Base-by-base conservation (phyloP, 2,329 filamentous ascomycete genomes). In the Cercospora zeae-maydis region DNA sequence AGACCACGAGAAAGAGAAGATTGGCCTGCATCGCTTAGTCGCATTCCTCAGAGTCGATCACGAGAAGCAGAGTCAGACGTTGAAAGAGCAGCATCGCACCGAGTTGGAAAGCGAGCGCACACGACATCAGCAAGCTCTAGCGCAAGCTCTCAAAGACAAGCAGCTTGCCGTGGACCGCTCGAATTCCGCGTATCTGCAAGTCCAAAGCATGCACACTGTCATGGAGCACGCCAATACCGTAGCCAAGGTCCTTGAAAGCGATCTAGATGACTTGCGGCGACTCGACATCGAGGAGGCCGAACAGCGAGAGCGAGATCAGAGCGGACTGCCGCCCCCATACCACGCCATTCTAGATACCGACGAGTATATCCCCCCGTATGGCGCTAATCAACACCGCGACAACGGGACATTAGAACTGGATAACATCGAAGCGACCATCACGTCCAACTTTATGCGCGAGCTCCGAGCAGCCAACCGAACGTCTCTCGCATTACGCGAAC, bases 321-420 rank as follows among this genome's bases (percentile, higher is more conserved):
- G 14, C 51, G 58, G 45, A 24, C 61, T 71, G n/a, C 71, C 71
- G n/a, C 71, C 70, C 3, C 65, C 69, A 2, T 73, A 73, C 39
- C 69, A 69, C 10, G 63, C 64, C 16, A 64, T 73, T 5, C 59
- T 66, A 34, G 69, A 69, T 10, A 61, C 64, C 16, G 63, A 68
- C 10, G 58, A 30, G n/a, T 58, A 59, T 13, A 62, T 63, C 27
- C 47, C 61, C 14, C 68, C 69, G 3, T 69, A 66, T 42, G 61
- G 37, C 37, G 58, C 64, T 62, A 55, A 55, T 34, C 52, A 24
- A 21, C 58, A 63, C 39, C 61, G 57, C 4, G 61, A 63, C 27
- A 19, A 34, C 16, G 57, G 51, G 19, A 39, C 37, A 11, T 19
- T 63, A 27, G 39, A 33, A 13, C 30, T 63, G 7, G 51, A 49